phyloP scores from a whole-genome alignment of 2,329 filamentous ascomycete species.

The Fusarium metavorans region DNA sequence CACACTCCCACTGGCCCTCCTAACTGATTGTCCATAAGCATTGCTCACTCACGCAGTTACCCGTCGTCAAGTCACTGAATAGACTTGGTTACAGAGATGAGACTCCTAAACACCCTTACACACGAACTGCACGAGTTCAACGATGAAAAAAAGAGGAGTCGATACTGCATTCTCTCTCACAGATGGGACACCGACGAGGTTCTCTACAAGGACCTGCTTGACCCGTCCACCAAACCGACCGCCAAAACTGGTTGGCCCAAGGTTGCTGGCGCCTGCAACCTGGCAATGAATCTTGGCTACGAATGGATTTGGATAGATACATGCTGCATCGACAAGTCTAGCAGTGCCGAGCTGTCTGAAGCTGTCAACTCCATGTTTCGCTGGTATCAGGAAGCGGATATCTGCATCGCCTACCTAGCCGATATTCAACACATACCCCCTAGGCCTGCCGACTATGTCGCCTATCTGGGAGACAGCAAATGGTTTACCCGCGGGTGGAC shows the following conservation, averaged over 20 bases:
- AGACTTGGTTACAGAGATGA: not conserved
- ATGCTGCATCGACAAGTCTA: conserved; percentile 1
- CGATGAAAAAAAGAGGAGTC: not conserved
- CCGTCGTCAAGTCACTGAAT: not conserved
- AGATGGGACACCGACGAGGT: not conserved
- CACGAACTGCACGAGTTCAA: not conserved
- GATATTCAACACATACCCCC: not conserved
- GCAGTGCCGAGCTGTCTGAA: not conserved
- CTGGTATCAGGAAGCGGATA: not conserved
- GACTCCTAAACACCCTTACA: not conserved
- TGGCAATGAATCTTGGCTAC: not conserved
- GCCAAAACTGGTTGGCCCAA: not conserved
- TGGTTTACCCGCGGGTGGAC: conserved; percentile 2
- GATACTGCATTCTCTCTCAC: not conserved
- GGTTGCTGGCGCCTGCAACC: not conserved
- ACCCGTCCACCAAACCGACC: not conserved
- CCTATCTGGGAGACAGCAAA: not conserved
- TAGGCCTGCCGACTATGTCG: not conserved
- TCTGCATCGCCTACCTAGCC: not conserved
- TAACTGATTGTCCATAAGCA: not conserved
- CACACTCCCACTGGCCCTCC: not conserved
- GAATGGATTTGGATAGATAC: conserved; percentile 2
- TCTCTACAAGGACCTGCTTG: not conserved
- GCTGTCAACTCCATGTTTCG: conserved; percentile 1
- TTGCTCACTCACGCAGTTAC: not conserved